Conservation (phyloP, 2,329 filamentous ascomycete species). For the Microcyclospora pomicola region DNA sequence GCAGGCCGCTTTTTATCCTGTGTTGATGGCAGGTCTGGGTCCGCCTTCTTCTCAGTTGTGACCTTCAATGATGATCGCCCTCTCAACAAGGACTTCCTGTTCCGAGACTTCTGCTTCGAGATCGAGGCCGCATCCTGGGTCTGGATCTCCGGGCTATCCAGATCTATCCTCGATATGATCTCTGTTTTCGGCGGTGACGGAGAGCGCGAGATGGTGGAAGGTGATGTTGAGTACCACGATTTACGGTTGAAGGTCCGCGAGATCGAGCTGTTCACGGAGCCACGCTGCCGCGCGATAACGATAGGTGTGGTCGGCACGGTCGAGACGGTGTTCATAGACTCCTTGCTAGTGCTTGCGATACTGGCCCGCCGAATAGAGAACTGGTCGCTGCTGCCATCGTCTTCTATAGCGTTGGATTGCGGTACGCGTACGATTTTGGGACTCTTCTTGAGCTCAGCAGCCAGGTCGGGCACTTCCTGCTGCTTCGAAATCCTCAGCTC, state of each 20-base stretch:
- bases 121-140: background rate
- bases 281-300: conserved; percentile 11
- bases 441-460: conserved; percentile 19
- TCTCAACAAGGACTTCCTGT: background rate
- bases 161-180: background rate
- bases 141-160: background rate
- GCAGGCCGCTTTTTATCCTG: background rate
- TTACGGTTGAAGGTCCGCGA: conserved; percentile 15
- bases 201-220: conserved; percentile 19
- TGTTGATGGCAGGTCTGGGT: background rate
- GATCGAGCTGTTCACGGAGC: conserved; percentile 11
- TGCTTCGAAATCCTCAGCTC: conserved; percentile 15
- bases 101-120: too few relatives aligned
- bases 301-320: conserved; percentile 8
- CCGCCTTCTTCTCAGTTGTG: background rate
- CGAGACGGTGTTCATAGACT: conserved; percentile 5
- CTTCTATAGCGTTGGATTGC: conserved; percentile 2
- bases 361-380: conserved; percentile 9
- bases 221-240: conserved; percentile 15
- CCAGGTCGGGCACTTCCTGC: conserved; percentile 19
- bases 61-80: background rate
- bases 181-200: conserved; percentile 19
- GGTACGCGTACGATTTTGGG: conserved; percentile 11
- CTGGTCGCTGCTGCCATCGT: conserved; percentile 12
- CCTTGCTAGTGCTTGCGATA: conserved; percentile 10